Percentiles rank a stretch among this genome's conserved stretches.
phyloP scores from a whole-genome alignment of 176 grass and related monocot species.

The Oryza meyeriana region DNA sequence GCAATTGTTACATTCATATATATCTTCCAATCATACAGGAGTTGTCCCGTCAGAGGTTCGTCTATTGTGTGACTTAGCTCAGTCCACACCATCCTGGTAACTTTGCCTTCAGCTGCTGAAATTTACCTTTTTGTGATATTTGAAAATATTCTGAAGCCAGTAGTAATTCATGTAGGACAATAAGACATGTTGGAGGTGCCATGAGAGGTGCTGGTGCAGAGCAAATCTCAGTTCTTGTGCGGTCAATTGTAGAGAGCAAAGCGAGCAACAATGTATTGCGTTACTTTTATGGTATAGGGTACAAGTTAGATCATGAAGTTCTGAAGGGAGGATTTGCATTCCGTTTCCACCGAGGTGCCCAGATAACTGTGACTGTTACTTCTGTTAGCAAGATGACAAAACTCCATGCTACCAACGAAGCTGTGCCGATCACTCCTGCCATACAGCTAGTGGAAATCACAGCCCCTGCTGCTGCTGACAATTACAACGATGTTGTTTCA shows the following conservation, averaged over 20 bases:
- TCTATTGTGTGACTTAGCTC: slow-evolving; percentile 78
- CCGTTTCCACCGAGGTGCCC: slow-evolving; percentile 66
- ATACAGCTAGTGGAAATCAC: slow-evolving; percentile 97
- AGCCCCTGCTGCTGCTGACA: slow-evolving; percentile 73
- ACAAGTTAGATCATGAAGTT: slow-evolving; percentile 91
- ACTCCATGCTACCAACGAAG: slow-evolving; percentile 77
- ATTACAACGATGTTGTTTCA: slow-evolving; percentile 79
- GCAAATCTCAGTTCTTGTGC: slow-evolving; percentile 85
- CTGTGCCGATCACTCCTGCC: slow-evolving; percentile 63
- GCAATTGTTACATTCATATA: slow-evolving; percentile 21
- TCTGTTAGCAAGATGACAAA: slow-evolving; percentile 74
- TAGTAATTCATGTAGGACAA: slow-evolving; percentile 42
- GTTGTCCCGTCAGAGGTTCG: slow-evolving; percentile 74
- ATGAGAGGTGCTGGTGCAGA: slow-evolving; percentile 88
- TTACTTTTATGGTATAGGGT: slow-evolving; percentile 84
- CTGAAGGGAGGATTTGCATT: slow-evolving; percentile 87
- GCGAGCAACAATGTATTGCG: slow-evolving; percentile 78
- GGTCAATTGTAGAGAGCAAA: slow-evolving; percentile 70
- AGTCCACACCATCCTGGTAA: slow-evolving; percentile 79
- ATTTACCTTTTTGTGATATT: not conserved
- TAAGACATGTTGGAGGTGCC: slow-evolving; percentile 79
- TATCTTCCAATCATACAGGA: slow-evolving; percentile 35
- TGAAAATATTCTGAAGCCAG: not conserved
- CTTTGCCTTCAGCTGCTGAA: slow-evolving; percentile 2
- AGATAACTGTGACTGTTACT: slow-evolving; percentile 76